Evolutionary conservation across 2,329 filamentous ascomycete species (phyloP), one percentile per base, ranked within the genome.

Genomic region (Onygenales sp.): DNA sequence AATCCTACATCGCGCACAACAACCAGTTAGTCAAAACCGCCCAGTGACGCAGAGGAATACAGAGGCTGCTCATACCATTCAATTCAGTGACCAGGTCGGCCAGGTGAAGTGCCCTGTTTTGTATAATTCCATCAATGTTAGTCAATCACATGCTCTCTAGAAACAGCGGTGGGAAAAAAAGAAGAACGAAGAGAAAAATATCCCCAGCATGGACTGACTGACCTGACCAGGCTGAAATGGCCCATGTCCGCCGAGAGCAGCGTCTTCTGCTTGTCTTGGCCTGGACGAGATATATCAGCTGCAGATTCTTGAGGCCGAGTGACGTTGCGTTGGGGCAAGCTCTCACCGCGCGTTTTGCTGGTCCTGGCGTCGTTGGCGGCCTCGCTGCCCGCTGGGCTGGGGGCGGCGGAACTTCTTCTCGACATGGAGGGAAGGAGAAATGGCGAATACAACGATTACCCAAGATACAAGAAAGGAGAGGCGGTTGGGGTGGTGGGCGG

Each of bases 141-240:
- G 17, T 17, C 17, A 49, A 49, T 49, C 13, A 39, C 36, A 14
- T 41, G 31, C 7, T 9, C 41, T 49, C 14, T 5, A 38, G 8
- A 17, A 48, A 35, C 9, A 2, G 21, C 21, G 11, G 33, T 7
- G 45, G 33, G 13, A 27, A 38, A 38, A 47, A 39, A 39, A 44
- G 31, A 14, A 8, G 8, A 47, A 17, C 3, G 11, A 11, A 35
- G 8, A 27, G 38, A 41, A 11, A 3, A 14, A 41, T 41, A 41
- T 43, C 38, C 3, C 21, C 36, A 5, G 21, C 9, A 4, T 43
- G 14, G 17, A 10, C 21, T 27, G 44, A 63, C 69, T 57, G 49
- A 76, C 74, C 68, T 76, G 57, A 78, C 66, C 69, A 78, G 66
- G 60, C 73, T 77, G 60, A 78, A 78, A 60, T 78, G 75, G 17